Evolutionary conservation across 1,284 basidiomycete genomes (phyloP).

Genomic region (Cutaneotrichosporon mucoides): DNA sequence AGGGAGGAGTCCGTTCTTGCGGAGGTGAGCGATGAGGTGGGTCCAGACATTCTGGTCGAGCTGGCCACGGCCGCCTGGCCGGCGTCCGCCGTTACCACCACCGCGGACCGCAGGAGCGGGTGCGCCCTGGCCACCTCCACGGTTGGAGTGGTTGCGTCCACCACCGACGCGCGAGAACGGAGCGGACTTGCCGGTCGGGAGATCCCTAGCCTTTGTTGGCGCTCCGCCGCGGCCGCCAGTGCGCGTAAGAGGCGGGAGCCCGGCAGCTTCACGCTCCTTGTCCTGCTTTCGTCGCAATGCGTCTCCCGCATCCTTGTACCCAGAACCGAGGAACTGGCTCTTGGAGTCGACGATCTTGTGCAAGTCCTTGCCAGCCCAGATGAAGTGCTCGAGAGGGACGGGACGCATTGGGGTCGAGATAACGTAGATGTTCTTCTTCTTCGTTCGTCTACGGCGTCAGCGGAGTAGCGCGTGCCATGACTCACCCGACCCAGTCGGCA

Average conservation of each 20-base stretch:
- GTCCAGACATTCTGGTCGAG: slow-evolving; percentile 90
- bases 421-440: slow-evolving; percentile 99
- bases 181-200: slow-evolving; percentile 43
- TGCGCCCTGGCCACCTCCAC: slow-evolving; percentile 43
- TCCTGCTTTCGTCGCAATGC: slow-evolving; percentile 90
- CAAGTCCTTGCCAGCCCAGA: slow-evolving; percentile 87
- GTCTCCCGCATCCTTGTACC: slow-evolving; percentile 88
- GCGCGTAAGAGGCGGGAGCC: slow-evolving; percentile 73
- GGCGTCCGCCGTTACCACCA: slow-evolving; percentile 53
- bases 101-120: slow-evolving; percentile 22
- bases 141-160: slow-evolving; percentile 41
- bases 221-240: slow-evolving; percentile 71
- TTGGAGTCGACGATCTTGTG: slow-evolving; percentile 89
- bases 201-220: slow-evolving; percentile 47
- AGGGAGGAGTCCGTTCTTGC: slow-evolving; percentile 81
- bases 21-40: slow-evolving; percentile 79
- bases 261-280: slow-evolving; percentile 92
- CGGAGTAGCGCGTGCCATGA: slow-evolving; percentile 1
- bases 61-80: slow-evolving; percentile 57
- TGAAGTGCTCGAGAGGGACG: slow-evolving; percentile 93
- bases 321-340: slow-evolving; percentile 69
- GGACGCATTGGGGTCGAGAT: slow-evolving; percentile 96
- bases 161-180: slow-evolving; percentile 40
- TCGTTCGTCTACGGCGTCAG: slow-evolving; percentile 68
- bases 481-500: slow-evolving; percentile 97